These are phyloP conservation scores for Ustilago loliicola DNA, from an alignment of 1,284 basidiomycete genomes.

Conservation along the genomic window DNA sequence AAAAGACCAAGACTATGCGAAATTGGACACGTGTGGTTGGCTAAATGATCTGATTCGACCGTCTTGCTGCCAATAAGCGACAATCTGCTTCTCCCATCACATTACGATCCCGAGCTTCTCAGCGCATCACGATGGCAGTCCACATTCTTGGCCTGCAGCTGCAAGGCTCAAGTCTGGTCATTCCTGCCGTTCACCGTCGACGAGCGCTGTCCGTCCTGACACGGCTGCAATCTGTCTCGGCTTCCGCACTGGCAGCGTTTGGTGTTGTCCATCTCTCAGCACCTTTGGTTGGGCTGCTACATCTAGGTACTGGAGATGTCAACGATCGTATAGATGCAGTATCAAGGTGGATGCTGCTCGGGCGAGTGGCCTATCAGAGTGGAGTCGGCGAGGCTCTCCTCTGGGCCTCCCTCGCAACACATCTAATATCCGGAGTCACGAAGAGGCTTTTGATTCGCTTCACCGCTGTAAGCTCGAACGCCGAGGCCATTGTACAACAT, in stretches of 20 bases:
- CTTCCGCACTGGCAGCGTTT: conserved; percentile 23
- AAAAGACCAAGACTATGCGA: not conserved
- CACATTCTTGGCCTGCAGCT: conserved; percentile 31
- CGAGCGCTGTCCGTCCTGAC: conserved; percentile 9
- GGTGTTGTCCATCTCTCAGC: conserved; percentile 38
- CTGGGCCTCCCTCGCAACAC: conserved; percentile 50
- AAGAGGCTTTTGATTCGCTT: conserved; percentile 34
- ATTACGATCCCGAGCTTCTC: not conserved
- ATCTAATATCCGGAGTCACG: conserved; percentile 39
- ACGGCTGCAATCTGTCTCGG: conserved; percentile 31
- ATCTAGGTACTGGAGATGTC: conserved; percentile 29
- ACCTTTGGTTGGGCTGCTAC: conserved; percentile 31
- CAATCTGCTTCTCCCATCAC: not conserved
- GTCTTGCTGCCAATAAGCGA: too few relatives aligned
- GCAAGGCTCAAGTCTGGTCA: not conserved
- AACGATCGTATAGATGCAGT: conserved; percentile 42
- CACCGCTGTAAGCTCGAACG: conserved; percentile 9
- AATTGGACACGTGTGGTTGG: not conserved
- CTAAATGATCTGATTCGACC: not conserved
- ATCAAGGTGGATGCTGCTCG: conserved; percentile 59
- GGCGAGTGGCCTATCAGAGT: conserved; percentile 64
- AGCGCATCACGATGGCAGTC: conserved; percentile 9
- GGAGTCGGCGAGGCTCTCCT: conserved; percentile 54
- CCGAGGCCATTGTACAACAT: not conserved
- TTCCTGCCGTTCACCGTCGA: conserved; percentile 8